phyloP scores from a whole-genome alignment of 305 asterid genomes.

The Petunia hybrid region DNA sequence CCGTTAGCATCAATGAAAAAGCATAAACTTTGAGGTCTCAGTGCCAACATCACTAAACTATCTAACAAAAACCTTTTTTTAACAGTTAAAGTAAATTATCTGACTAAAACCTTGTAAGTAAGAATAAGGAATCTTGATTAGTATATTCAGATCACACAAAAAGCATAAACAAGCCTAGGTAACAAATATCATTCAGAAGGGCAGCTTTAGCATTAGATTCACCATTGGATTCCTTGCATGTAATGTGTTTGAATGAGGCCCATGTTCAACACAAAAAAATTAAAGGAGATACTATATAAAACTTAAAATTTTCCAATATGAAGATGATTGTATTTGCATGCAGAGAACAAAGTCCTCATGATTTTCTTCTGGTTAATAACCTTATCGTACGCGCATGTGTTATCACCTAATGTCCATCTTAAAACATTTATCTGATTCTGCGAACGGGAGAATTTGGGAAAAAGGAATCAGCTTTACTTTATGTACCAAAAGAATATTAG shows the following conservation, averaged over 20 bases:
- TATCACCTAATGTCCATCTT: neutral
- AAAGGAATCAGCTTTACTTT: neutral
- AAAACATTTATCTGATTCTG: neutral
- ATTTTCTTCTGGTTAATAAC: no score
- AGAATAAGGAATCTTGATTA: slow-evolving; percentile 11
- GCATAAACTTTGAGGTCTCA: neutral
- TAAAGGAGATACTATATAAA: no score
- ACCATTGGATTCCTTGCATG: neutral
- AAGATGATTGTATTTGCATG: neutral
- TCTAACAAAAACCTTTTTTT: neutral
- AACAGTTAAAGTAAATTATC: neutral
- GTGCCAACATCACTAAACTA: neutral
- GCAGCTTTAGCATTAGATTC: neutral
- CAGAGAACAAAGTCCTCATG: no score
- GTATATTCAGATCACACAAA: neutral
- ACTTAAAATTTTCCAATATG: neutral
- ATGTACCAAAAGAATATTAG: neutral
- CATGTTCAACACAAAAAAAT: no score
- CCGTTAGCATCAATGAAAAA: neutral
- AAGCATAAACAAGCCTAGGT: slow-evolving; percentile 1
- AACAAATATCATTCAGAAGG: neutral
- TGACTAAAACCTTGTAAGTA: neutral
- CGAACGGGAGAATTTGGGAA: neutral
- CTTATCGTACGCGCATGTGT: no score
- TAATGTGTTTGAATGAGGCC: no score